Conservation (phyloP, 257 asterid species). For the Datura wrightii region DNA sequence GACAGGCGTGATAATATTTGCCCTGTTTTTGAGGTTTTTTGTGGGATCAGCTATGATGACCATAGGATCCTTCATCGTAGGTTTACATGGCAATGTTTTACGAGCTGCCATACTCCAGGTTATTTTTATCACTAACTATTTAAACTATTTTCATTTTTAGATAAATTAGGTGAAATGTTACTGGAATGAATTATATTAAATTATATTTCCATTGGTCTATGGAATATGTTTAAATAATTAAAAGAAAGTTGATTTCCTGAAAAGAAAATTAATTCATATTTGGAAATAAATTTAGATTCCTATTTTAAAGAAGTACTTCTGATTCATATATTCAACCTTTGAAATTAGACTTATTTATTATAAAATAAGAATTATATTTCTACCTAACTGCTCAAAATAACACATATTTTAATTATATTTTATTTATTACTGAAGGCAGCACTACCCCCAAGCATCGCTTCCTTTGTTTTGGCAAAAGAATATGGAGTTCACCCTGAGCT, state of each 20-base stretch:
- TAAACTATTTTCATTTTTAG: no score
- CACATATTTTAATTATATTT: neutral
- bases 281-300: neutral
- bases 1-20: slow-evolving; percentile 44
- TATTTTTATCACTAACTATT: neutral
- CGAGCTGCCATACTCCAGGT: slow-evolving; percentile 66
- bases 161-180: no score
- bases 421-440: slow-evolving; percentile 51
- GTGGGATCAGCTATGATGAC: slow-evolving; percentile 57
- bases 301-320: no score
- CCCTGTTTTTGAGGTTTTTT: slow-evolving; percentile 62
- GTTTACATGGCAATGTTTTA: slow-evolving; percentile 56
- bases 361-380: no score
- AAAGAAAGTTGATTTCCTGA: neutral
- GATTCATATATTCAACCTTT: no score
- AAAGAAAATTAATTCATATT: neutral
- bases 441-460: slow-evolving; percentile 53
- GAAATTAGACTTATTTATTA: no score
- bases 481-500: slow-evolving; percentile 61
- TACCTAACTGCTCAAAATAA: neutral
- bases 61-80: slow-evolving; percentile 54
- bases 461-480: slow-evolving; percentile 64
- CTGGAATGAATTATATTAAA: no score
- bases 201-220: no score
- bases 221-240: no score